Conservation (phyloP, 2,329 filamentous ascomycete species). For the Aspergillus tubingensis region DNA sequence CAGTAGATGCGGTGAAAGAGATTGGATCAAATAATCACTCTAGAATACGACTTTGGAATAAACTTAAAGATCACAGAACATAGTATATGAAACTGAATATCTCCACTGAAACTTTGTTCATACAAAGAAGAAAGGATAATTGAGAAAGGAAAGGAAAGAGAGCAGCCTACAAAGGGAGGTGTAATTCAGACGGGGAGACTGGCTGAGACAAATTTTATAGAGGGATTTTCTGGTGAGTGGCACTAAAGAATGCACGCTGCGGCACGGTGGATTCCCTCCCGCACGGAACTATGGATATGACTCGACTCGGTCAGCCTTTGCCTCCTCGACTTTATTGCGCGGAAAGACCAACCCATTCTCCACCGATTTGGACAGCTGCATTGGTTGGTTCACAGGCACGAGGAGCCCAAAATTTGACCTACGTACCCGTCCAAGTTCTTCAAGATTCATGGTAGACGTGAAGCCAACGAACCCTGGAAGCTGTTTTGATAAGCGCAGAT, state of each 20-base stretch:
- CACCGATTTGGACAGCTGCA: not conserved
- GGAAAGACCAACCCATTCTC: not conserved
- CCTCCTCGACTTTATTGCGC: not conserved
- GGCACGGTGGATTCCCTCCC: not conserved
- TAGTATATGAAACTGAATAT: no score
- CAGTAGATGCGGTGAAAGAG: not conserved
- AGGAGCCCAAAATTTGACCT: not conserved
- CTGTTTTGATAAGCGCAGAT: not conserved
- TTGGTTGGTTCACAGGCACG: not conserved
- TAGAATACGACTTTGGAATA: not conserved
- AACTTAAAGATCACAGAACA: not conserved
- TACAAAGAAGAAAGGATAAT: not conserved
- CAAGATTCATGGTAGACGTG: not conserved
- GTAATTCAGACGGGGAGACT: not conserved
- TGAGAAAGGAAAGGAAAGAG: not conserved
- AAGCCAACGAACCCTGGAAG: not conserved
- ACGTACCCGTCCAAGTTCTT: not conserved
- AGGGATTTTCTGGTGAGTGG: not conserved
- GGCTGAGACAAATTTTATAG: constrained; percentile 3
- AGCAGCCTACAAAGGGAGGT: not conserved
- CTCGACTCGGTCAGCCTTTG: not conserved
- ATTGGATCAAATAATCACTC: not conserved
- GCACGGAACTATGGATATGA: not conserved
- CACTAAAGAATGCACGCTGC: constrained; percentile 1
- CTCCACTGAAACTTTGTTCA: no score